Base-by-base conservation (phyloP, 1,139 yeast species). In the Scheffersomyces illinoinensis region DNA sequence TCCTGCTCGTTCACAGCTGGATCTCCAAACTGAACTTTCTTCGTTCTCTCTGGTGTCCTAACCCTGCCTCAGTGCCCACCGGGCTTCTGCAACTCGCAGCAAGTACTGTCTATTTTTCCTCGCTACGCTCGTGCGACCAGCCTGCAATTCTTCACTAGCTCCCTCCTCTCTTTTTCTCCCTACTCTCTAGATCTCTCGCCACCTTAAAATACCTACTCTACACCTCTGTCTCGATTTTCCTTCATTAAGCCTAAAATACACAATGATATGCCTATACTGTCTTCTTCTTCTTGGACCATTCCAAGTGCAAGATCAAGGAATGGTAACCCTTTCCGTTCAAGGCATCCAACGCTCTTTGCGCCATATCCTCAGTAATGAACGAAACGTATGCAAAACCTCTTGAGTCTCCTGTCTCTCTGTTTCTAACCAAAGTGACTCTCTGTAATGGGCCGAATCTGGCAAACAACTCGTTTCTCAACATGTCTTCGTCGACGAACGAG, bases 381-480 rank as follows among this genome's bases (percentile, higher is more conserved):
- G 96, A 89, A 65, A 93, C 96, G 75, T 92, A 95, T n/a, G 99
- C 99, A 76, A 93, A 88, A 68, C 99, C 99, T 80, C 95, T 90
- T 59, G 97, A 91, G 75, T 90, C 90, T 64, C 97, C 96, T 46
- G 98, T 95, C 68, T 91, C 97, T 79, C 93, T 90, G 80, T 93
- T 92, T 79, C 92, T 89, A 63, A 93, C 95, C 64, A 95, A 83
- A 66, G 90, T 89, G 66, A 91, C 91, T 79, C 97, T 89, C 68
- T 85, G 87, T 67, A 93, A 84, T 62, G 88, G 87, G 64, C 93
- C 96, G 71, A 85, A 89, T 68, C 85, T 84, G 57, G 83, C 83
- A 70, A 93, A 87, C 73, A 92, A 82, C 71, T 86, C 90, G 65
- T 81, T 82, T 72, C 95, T 88, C 69, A 95, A 78, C 81, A 88